Percentiles rank a stretch among this genome's conserved stretches.
Conservation (phyloP, 2,329 filamentous ascomycete species). For the Stagonosporopsis tanaceti region DNA sequence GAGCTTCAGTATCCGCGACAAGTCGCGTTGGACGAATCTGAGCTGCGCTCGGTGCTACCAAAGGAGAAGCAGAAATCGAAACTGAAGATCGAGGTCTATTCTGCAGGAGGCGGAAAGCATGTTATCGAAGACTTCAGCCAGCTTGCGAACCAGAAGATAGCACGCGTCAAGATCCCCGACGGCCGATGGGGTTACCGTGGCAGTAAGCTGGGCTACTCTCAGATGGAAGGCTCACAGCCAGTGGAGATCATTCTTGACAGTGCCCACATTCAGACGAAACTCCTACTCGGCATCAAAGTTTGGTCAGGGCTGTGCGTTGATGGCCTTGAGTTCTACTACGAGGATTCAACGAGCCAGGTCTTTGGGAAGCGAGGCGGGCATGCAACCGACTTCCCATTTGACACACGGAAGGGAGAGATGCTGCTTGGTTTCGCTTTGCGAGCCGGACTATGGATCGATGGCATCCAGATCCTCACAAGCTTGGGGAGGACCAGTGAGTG, state of each 20-base stretch:
- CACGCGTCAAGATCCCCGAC: constrained; percentile 76
- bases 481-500: constrained; percentile 84
- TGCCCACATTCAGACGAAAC: constrained; percentile 68
- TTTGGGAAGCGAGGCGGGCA: constrained; percentile 84
- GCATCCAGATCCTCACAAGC: constrained; percentile 87
- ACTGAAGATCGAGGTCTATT: constrained; percentile 77
- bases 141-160: constrained; percentile 71
- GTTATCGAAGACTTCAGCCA: constrained; percentile 79
- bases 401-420: constrained; percentile 84
- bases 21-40: constrained; percentile 75
- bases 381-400: constrained; percentile 77
- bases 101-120: constrained; percentile 75
- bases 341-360: constrained; percentile 82
- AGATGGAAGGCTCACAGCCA: constrained; percentile 73
- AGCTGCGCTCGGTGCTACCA: constrained; percentile 74
- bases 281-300: constrained; percentile 77
- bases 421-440: constrained; percentile 86
- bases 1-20: constrained; percentile 71
- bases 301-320: constrained; percentile 81
- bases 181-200: constrained; percentile 78
- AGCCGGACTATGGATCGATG: constrained; percentile 84
- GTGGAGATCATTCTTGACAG: constrained; percentile 79
- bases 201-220: constrained; percentile 74
- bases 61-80: constrained; percentile 75
- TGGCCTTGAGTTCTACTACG: constrained; percentile 91